Evolutionary conservation across 257 asterid genomes (phyloP).

Genomic region (Cynanchum wilfordii): DNA sequence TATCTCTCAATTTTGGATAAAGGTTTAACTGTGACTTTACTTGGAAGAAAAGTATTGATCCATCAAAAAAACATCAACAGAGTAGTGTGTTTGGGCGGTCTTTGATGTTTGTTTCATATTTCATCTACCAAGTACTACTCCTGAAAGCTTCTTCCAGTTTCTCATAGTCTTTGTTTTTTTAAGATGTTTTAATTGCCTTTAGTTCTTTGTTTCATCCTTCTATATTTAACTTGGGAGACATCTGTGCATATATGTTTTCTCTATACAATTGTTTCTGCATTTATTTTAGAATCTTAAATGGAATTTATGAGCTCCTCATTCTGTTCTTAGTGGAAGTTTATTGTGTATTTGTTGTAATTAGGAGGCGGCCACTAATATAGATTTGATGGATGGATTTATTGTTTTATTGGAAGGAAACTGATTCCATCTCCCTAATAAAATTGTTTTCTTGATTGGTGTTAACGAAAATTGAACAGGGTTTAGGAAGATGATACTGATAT

Average conservation of each 20-base stretch:
- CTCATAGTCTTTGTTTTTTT: not conserved
- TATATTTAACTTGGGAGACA: not conserved
- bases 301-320: not conserved
- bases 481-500: not conserved
- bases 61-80: not conserved
- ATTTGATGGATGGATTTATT: too few species aligned
- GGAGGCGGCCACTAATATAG: too few species aligned
- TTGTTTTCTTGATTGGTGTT: not conserved
- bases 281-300: not conserved
- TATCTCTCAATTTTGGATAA: not conserved
- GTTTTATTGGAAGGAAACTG: not conserved
- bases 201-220: not conserved
- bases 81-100: not conserved
- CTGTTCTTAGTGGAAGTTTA: not conserved
- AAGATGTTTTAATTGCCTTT: not conserved
- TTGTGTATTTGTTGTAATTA: not conserved
- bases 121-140: too few species aligned
- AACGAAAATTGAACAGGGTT: not conserved
- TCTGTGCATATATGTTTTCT: not conserved
- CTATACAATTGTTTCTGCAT: not conserved
- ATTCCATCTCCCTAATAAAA: not conserved
- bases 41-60: not conserved
- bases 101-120: too few species aligned
- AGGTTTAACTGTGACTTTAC: not conserved
- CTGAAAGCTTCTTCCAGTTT: not conserved